Conservation (phyloP, 768 basidiomycete genomes). For the Lanmaoa pseudosensibilis region DNA sequence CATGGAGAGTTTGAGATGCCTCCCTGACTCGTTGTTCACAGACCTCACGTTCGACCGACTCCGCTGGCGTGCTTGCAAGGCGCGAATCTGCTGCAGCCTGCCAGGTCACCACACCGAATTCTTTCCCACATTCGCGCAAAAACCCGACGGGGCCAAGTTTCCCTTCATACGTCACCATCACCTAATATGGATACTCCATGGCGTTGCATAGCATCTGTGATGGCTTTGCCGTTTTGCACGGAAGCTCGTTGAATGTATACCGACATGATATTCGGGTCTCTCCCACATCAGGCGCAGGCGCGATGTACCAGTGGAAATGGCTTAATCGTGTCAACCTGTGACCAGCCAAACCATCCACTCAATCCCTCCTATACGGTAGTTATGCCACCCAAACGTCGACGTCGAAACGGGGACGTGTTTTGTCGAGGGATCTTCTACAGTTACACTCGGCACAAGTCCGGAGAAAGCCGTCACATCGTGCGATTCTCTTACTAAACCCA, state of each 20-base stretch:
- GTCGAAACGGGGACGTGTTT: neutral
- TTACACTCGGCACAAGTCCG: neutral
- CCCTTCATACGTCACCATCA: slow-evolving; percentile 8
- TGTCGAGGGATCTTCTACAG: neutral
- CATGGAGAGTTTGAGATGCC: too few species aligned
- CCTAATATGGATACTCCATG: neutral
- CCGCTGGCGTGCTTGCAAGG: too few species aligned
- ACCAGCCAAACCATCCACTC: neutral
- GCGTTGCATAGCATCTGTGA: neutral
- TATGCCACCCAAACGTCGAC: neutral
- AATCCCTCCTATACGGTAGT: neutral
- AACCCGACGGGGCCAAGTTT: neutral
- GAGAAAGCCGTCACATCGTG: neutral
- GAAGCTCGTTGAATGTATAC: neutral
- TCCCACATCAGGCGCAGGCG: neutral
- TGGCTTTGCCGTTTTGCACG: neutral
- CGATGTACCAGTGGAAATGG: too few species aligned
- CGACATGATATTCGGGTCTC: neutral
- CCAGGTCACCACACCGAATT: neutral
- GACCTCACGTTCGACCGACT: too few species aligned
- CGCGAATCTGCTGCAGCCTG: neutral
- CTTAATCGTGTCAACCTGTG: neutral
- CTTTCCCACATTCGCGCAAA: neutral
- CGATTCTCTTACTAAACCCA: neutral
- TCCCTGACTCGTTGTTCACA: too few species aligned